phyloP scores from a whole-genome alignment of 169 alveolate species.

The Ichthyophthirius multifiliis region DNA sequence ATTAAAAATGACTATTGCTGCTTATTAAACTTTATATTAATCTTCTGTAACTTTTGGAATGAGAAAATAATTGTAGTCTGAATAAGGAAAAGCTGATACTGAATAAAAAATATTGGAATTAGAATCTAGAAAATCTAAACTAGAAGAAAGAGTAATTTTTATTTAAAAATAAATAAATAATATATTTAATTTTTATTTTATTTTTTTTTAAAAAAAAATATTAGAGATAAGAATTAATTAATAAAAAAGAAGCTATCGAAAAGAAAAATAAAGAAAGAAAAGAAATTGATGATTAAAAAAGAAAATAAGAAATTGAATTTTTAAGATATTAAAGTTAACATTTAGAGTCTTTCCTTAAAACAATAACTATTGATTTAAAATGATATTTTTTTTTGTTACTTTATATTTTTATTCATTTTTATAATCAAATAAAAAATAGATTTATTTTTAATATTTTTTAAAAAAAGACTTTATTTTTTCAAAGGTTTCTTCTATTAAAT shows the following conservation, averaged over 20 bases:
- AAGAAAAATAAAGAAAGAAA: slow-evolving; percentile 72
- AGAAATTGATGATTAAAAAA: slow-evolving; percentile 69
- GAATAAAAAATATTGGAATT: slow-evolving; percentile 62
- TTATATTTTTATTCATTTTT: neutral
- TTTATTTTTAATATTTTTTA: no score
- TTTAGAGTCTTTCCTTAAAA: slow-evolving; percentile 64
- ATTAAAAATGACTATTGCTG: slow-evolving; percentile 79
- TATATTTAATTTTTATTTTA: neutral
- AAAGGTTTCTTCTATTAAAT: no score
- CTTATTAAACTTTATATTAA: slow-evolving; percentile 75
- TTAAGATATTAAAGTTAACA: slow-evolving; percentile 66
- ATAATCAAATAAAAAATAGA: no score
- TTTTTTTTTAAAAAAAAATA: neutral
- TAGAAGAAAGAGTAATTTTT: slow-evolving; percentile 55
- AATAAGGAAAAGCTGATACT: slow-evolving; percentile 73
- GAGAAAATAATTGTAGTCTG: slow-evolving; percentile 78
- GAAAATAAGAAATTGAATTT: slow-evolving; percentile 72
- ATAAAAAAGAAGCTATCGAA: slow-evolving; percentile 69
- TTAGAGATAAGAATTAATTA: slow-evolving; percentile 54
- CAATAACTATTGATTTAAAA: slow-evolving; percentile 31
- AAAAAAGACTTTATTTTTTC: no score
- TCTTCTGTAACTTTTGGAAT: slow-evolving; percentile 78
- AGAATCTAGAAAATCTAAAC: slow-evolving; percentile 55
- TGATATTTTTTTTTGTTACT: neutral
- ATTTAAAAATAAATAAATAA: neutral